Evolutionary conservation across 139 green algal genomes (phyloP).

Genomic region (Chlamydomonas schloesseri): DNA sequence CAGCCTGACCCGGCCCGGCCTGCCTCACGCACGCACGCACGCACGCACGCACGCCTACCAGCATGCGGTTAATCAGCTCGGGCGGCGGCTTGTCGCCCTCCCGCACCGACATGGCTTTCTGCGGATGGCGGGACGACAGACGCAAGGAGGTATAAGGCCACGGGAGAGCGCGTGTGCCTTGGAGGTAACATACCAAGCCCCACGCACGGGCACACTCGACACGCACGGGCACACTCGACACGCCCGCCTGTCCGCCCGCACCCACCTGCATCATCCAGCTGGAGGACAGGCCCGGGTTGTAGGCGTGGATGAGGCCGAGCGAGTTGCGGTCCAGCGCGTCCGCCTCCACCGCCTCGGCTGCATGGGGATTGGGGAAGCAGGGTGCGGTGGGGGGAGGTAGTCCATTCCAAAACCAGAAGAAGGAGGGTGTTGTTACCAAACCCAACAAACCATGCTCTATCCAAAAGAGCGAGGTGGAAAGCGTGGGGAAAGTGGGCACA

Average conservation of each 20-base stretch:
- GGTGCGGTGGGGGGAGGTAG: not conserved
- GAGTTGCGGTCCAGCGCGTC: slow-evolving; percentile 51
- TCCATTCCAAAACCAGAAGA: too few species aligned
- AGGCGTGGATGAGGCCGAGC: slow-evolving; percentile 77
- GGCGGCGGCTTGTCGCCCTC: slow-evolving; percentile 19
- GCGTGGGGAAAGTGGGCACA: too few species aligned
- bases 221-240: not conserved
- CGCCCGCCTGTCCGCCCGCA: too few species aligned
- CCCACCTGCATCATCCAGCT: slow-evolving; percentile 53
- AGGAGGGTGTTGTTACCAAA: too few species aligned
- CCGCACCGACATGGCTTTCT: slow-evolving; percentile 88
- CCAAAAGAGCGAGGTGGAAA: too few species aligned
- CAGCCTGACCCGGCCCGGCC: too few species aligned
- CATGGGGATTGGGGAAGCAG: not conserved
- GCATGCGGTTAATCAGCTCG: slow-evolving; percentile 86
- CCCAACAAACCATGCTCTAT: too few species aligned
- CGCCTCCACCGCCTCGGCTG: slow-evolving; percentile 49
- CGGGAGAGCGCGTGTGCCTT: too few species aligned
- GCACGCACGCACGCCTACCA: slow-evolving; percentile 39
- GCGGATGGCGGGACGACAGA: too few species aligned
- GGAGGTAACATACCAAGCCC: too few species aligned
- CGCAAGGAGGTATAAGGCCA: too few species aligned
- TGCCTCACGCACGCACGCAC: not conserved
- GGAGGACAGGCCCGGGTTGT: slow-evolving; percentile 75
- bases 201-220: not conserved